phyloP scores from a whole-genome alignment of 1,284 basidiomycete species.

The Sanghuangporus baumii region DNA sequence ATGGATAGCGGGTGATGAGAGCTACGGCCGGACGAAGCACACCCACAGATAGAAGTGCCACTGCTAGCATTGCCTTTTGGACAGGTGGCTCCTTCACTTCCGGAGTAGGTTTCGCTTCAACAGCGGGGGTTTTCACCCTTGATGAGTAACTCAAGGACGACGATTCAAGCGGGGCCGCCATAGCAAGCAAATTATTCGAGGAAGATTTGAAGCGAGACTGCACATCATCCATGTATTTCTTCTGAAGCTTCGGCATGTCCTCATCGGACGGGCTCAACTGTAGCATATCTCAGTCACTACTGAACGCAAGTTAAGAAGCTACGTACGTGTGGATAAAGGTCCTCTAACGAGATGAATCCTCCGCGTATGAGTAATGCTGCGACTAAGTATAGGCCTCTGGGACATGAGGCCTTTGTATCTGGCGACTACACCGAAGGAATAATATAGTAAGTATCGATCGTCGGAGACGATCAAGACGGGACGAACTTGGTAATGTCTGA shows the following conservation, averaged over 20 bases:
- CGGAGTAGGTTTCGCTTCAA: constrained; percentile 24
- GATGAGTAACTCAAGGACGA: constrained; percentile 22
- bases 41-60: constrained; percentile 83
- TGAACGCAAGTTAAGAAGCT: constrained; percentile 20
- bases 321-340: constrained; percentile 80
- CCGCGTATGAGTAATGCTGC: constrained; percentile 88
- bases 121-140: constrained; percentile 22
- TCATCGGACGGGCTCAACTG: constrained; percentile 74
- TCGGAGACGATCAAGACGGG: neutral
- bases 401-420: constrained; percentile 55
- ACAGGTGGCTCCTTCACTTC: constrained; percentile 59
- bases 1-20: constrained; percentile 80
- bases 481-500: constrained; percentile 79
- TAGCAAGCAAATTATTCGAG: constrained; percentile 77
- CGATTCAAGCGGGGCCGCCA: constrained; percentile 85
- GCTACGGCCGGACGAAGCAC: constrained; percentile 73
- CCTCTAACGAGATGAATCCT: constrained; percentile 79
- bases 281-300: constrained; percentile 15
- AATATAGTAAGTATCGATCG: constrained; percentile 13
- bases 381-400: constrained; percentile 73
- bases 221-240: constrained; percentile 65
- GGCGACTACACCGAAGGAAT: constrained; percentile 36
- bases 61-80: constrained; percentile 78
- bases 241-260: constrained; percentile 64
- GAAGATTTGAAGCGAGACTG: constrained; percentile 60